Conservation (phyloP, 768 basidiomycete species). For the Tricholoma terreum region DNA sequence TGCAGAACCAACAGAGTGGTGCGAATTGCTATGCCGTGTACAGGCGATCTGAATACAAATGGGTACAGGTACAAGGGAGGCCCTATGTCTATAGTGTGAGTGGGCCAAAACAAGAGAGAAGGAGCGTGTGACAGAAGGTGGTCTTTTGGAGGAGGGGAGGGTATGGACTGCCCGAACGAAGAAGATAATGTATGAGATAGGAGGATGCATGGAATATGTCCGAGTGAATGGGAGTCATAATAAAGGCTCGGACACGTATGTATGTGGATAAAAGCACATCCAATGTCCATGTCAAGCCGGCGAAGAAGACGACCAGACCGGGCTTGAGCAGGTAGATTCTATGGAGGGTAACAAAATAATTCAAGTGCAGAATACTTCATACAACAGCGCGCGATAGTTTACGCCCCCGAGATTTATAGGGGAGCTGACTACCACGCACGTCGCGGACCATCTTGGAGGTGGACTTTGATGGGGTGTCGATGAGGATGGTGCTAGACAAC, state of each 20-base stretch:
- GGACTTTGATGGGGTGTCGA: conserved; percentile 10
- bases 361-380: conserved; percentile 25
- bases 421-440: conserved; percentile 15
- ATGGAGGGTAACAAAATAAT: conserved; percentile 6
- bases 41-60: conserved; percentile 13
- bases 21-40: conserved; percentile 6
- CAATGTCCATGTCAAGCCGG: conserved; percentile 6
- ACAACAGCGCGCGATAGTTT: conserved; percentile 29
- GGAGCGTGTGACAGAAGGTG: conserved; percentile 1
- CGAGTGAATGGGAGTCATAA: conserved; percentile 8
- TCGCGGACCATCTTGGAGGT: neutral
- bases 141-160: conserved; percentile 6
- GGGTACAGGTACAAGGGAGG: conserved; percentile 18
- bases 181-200: conserved; percentile 2
- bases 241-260: conserved; percentile 11
- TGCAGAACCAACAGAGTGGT: neutral
- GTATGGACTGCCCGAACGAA: neutral
- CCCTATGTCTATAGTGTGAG: conserved; percentile 18
- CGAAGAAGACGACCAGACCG: conserved; percentile 3
- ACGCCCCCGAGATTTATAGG: conserved; percentile 43
- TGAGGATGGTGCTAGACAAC: conserved; percentile 15
- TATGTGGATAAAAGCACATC: conserved; percentile 4
- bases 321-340: conserved; percentile 3
- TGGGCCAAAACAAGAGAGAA: conserved; percentile 11
- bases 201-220: conserved; percentile 13